A percentile compares a stretch with the other conserved stretches of the same genome.
phyloP scores from a whole-genome alignment of 1,284 basidiomycete species.

The Trichosporon coremiiforme region DNA sequence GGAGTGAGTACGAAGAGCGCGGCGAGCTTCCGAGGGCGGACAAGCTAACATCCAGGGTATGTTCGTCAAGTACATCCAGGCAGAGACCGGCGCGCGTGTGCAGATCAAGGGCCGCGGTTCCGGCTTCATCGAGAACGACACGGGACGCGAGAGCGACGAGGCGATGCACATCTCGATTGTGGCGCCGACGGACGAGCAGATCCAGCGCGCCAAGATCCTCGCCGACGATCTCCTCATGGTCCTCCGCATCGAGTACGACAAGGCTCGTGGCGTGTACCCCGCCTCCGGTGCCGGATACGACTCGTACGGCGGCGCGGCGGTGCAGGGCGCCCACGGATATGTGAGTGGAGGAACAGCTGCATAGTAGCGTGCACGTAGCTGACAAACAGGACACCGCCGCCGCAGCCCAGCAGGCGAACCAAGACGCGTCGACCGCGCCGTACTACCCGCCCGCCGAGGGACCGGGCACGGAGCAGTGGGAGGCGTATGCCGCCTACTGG shows the following conservation, averaged over 20 bases:
- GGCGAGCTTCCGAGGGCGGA: no score
- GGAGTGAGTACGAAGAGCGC: constrained; percentile 62
- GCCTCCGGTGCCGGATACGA: constrained; percentile 62
- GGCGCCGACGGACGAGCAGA: constrained; percentile 83
- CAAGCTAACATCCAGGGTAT: constrained; percentile 65
- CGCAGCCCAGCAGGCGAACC: constrained; percentile 60
- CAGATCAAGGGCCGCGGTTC: constrained; percentile 96
- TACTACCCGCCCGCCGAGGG: constrained; percentile 54
- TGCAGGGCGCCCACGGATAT: constrained; percentile 72
- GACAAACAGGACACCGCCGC: constrained; percentile 32
- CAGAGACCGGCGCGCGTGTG: constrained; percentile 93
- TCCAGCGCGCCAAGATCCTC: constrained; percentile 80
- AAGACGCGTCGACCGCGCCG: constrained; percentile 51
- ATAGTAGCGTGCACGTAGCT: constrained; percentile 45
- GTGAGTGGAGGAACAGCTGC: constrained; percentile 58
- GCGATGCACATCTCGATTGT: constrained; percentile 94
- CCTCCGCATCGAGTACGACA: constrained; percentile 79
- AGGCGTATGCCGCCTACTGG: constrained; percentile 58
- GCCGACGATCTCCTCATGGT: constrained; percentile 87
- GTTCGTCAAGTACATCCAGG: constrained; percentile 98
- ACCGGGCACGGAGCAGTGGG: constrained; percentile 53
- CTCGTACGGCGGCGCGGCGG: constrained; percentile 44
- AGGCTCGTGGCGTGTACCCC: constrained; percentile 60
- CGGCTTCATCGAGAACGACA: constrained; percentile 93
- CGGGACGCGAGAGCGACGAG: constrained; percentile 84